These are phyloP conservation scores for Vigna hirtella DNA, from an alignment of 306 rosid genomes.

Conservation along the genomic window DNA sequence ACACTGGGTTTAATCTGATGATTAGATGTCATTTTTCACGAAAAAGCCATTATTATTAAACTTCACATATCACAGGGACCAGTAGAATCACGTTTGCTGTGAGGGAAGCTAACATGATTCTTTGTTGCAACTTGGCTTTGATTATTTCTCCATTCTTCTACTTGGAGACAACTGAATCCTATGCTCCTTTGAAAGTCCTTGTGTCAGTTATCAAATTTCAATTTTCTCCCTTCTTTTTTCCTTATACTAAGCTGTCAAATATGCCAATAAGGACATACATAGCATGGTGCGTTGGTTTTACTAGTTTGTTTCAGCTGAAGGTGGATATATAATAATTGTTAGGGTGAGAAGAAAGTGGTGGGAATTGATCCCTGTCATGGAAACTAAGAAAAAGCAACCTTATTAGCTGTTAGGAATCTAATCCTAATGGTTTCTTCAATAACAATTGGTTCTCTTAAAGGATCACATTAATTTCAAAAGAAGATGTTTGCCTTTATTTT, in stretches of 20 bases:
- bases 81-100: slow-evolving; percentile 45
- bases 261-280: background rate
- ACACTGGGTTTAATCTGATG: slow-evolving; percentile 17
- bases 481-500: background rate
- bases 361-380: slow-evolving; percentile 63
- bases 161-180: slow-evolving; percentile 33
- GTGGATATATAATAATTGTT: slow-evolving; percentile 32
- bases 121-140: slow-evolving; percentile 11
- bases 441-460: slow-evolving; percentile 26
- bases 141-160: slow-evolving; percentile 7
- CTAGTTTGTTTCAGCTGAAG: background rate
- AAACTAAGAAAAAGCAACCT: slow-evolving; percentile 40
- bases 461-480: slow-evolving; percentile 22
- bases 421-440: slow-evolving; percentile 11
- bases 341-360: slow-evolving; percentile 27
- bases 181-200: background rate
- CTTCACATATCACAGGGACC: slow-evolving; percentile 2
- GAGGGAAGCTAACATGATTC: slow-evolving; percentile 22
- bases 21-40: background rate
- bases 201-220: background rate
- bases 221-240: slow-evolving; percentile 8
- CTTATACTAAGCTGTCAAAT: background rate
- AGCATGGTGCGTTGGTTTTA: background rate
- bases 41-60: slow-evolving; percentile 17
- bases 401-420: slow-evolving; percentile 45